Evolutionary conservation across 208 protist genomes (phyloP).

Genomic region (Leishmania tarentolae): DNA sequence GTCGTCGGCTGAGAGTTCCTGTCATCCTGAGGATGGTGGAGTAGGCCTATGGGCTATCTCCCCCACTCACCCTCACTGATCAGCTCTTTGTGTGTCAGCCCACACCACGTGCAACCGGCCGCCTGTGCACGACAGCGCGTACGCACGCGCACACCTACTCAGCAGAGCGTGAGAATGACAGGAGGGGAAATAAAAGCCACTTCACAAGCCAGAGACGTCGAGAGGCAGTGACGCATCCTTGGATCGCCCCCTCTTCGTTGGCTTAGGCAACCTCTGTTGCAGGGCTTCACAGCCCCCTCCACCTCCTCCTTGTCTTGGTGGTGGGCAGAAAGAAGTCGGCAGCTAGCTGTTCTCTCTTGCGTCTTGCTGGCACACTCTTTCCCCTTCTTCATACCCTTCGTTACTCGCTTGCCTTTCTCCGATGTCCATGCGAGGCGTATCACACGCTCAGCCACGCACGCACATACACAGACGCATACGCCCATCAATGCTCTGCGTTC

Average conservation of each 20-base stretch:
- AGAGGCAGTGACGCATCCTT: not conserved
- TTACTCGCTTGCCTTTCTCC: not conserved
- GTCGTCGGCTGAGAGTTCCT: not conserved
- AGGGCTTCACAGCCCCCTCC: not conserved
- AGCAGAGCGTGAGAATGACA: not conserved
- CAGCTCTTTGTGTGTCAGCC: not conserved
- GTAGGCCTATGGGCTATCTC: not conserved
- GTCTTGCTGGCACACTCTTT: not conserved
- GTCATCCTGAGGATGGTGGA: not conserved
- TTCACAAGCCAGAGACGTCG: not conserved
- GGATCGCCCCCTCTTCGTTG: not conserved
- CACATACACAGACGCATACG: conserved; percentile 6
- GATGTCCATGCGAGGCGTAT: not conserved
- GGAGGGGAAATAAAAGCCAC: not conserved
- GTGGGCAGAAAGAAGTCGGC: not conserved
- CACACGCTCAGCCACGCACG: not conserved
- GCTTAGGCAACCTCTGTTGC: not conserved
- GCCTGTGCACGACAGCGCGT: not conserved
- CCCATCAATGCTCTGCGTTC: not conserved
- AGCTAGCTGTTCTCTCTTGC: not conserved
- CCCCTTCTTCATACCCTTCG: not conserved
- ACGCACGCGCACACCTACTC: not conserved
- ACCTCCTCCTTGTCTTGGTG: no score
- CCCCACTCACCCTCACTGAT: not conserved
- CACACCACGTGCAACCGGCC: not conserved